Conservation (phyloP, 164 flowering plant species). For the grape (Vitis vinifera) region DNA sequence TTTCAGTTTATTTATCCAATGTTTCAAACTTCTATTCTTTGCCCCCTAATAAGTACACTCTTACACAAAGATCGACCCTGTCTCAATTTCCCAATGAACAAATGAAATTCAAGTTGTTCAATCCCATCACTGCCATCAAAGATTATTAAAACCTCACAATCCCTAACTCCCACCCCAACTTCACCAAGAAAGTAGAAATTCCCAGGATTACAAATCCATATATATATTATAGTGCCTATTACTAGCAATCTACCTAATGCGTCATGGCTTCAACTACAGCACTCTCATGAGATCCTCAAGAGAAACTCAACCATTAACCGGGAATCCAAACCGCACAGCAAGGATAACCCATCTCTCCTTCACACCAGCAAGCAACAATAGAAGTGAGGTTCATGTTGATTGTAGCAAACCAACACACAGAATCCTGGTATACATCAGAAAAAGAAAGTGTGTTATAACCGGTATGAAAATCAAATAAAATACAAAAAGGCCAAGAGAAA, state of each 20-base stretch:
- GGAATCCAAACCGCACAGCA: constrained; percentile 12
- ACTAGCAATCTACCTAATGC: constrained; percentile 19
- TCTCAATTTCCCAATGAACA: not conserved
- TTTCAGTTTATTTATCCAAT: not conserved
- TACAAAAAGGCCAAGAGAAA: not conserved
- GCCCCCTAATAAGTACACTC: not conserved
- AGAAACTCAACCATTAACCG: constrained; percentile 12
- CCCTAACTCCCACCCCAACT: not conserved
- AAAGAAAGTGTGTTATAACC: too few relatives aligned
- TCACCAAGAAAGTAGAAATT: not conserved
- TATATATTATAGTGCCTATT: not conserved
- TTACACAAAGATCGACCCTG: not conserved
- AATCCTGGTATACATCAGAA: constrained; percentile 17
- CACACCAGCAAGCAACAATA: constrained; percentile 12
- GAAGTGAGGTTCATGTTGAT: constrained; percentile 16
- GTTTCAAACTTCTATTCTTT: not conserved
- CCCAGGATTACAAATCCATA: not conserved
- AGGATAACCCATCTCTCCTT: constrained; percentile 19
- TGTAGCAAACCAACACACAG: constrained; percentile 5
- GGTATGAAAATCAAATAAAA: not conserved
- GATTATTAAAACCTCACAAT: not conserved
- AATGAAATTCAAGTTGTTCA: not conserved
- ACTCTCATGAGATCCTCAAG: not conserved
- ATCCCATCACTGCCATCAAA: constrained; percentile 1
- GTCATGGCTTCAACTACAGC: constrained; percentile 17